Percentiles rank a stretch among this genome's conserved stretches.
phyloP scores from a whole-genome alignment of 495 filamentous ascomycete genomes.

The Xylaria grammica region DNA sequence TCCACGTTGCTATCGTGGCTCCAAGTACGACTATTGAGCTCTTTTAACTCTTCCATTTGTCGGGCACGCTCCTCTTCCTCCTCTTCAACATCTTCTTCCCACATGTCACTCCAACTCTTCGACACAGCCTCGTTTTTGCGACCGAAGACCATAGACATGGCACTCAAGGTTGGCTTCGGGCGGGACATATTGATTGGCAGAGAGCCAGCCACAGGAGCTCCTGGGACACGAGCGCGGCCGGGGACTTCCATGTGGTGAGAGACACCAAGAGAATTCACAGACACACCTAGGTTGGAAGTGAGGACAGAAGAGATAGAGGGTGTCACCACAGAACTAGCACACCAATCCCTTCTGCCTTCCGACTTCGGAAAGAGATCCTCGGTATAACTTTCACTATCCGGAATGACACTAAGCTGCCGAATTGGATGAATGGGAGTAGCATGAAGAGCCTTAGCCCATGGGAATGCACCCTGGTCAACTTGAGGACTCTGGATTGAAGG shows the following conservation, averaged over 20 bases:
- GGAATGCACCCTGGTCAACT: conserved; percentile 80
- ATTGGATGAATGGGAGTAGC: conserved; percentile 72
- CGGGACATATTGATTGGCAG: conserved; percentile 74
- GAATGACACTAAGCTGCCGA: conserved; percentile 87
- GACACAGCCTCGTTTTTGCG: conserved; percentile 75
- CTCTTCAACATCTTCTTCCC: conserved; percentile 87
- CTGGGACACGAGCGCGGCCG: conserved; percentile 34
- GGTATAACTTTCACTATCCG: conserved; percentile 73
- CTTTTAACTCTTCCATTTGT: conserved; percentile 65
- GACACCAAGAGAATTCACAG: conserved; percentile 63
- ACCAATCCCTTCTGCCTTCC: conserved; percentile 74
- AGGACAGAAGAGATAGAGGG: conserved; percentile 81
- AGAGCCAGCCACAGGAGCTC: conserved; percentile 68
- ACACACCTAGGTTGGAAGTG: conserved; percentile 75
- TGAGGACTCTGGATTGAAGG: conserved; percentile 92
- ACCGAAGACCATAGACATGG: conserved; percentile 77
- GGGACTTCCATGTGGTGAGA: conserved; percentile 48
- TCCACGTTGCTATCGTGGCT: conserved; percentile 72
- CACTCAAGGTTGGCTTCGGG: conserved; percentile 56
- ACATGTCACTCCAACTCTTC: conserved; percentile 97
- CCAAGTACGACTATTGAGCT: conserved; percentile 80
- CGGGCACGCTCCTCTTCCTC: conserved; percentile 63
- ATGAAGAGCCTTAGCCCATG: conserved; percentile 92
- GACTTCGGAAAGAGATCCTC: conserved; percentile 89
- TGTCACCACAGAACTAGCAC: conserved; percentile 67